phyloP scores from a whole-genome alignment of 257 asterid genomes.

The Petunia axillaris region DNA sequence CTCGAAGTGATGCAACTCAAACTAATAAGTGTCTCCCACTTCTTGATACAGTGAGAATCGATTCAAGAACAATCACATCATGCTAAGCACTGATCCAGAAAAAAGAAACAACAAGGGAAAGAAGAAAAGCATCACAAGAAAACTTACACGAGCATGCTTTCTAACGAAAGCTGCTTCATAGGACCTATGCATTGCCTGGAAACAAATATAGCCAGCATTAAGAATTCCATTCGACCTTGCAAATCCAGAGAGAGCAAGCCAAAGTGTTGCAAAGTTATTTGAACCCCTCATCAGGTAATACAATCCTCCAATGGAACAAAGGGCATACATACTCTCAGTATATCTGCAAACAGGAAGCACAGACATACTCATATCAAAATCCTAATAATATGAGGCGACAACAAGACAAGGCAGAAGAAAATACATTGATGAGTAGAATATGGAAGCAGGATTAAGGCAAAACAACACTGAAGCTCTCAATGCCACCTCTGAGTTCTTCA shows the following conservation, averaged over 20 bases:
- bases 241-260: conserved; percentile 81
- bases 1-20: background rate
- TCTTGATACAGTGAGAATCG: background rate
- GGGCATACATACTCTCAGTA: conserved; percentile 85
- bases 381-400: background rate
- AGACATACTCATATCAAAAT: conserved; percentile 28
- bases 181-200: conserved; percentile 62
- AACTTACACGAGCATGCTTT: conserved; percentile 61
- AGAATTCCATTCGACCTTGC: conserved; percentile 94
- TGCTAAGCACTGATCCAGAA: background rate
- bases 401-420: conserved; percentile 38
- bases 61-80: background rate
- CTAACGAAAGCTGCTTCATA: conserved; percentile 49
- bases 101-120: background rate
- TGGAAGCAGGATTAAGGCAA: conserved; percentile 95
- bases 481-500: conserved; percentile 73
- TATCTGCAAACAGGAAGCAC: conserved; percentile 58
- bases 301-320: conserved; percentile 78
- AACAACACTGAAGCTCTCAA: conserved; percentile 82
- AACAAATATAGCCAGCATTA: conserved; percentile 84
- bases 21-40: background rate
- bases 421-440: conserved; percentile 95
- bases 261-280: conserved; percentile 56
- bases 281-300: conserved; percentile 58
- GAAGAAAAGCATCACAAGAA: background rate